These are phyloP conservation scores for Pleurotus cornucopiae DNA, from an alignment of 768 basidiomycete species.

Conservation along the genomic window DNA sequence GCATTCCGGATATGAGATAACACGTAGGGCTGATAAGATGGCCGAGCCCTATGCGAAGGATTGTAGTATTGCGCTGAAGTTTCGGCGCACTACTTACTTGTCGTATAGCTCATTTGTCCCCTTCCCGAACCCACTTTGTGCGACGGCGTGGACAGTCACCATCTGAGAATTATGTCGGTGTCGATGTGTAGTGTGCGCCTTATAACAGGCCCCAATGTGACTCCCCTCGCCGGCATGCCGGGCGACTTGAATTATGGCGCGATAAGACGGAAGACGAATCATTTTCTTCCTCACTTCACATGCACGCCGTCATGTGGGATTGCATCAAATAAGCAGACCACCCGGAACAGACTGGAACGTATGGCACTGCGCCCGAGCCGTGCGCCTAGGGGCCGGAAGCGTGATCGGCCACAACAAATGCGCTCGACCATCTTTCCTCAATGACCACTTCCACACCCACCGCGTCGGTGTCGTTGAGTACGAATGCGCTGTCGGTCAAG, in stretches of 20 bases:
- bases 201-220: no score
- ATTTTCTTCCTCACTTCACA: no score
- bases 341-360: no score
- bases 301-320: no score
- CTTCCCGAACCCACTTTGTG: constrained; percentile 67
- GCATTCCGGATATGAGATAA: constrained; percentile 56
- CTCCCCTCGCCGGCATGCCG: no score
- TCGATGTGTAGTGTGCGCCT: not conserved
- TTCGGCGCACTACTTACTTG: constrained; percentile 34
- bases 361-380: no score
- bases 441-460: not conserved
- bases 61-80: not conserved
- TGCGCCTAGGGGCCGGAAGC: no score
- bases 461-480: constrained; percentile 31
- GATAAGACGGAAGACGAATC: no score
- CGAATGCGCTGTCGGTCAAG: constrained; percentile 52
- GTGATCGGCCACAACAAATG: no score
- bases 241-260: no score
- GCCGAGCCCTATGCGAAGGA: constrained; percentile 54
- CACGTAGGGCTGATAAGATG: constrained; percentile 71
- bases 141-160: constrained; percentile 55
- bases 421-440: no score
- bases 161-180: constrained; percentile 16
- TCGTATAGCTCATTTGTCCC: constrained; percentile 87
- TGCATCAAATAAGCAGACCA: no score